Evolutionary conservation across 1,284 basidiomycete genomes (phyloP), one percentile per base, ranked within the genome.

Genomic region (Mycosarcoma maydis): DNA sequence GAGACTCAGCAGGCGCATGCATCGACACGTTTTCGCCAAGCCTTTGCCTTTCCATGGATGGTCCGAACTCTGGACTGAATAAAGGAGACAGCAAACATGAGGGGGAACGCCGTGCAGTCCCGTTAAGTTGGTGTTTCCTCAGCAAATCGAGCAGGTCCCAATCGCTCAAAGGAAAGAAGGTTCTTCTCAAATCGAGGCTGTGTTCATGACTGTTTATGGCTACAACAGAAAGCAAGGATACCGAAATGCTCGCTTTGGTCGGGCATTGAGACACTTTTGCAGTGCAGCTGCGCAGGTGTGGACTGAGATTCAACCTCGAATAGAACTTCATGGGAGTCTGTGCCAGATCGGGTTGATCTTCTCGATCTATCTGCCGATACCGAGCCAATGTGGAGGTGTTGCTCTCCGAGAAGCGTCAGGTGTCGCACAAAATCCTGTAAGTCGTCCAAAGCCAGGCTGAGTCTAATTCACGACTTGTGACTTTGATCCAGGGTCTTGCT

Each of bases 171-270:
- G 20, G 32, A 40, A 48, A 33, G 59, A 61, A 61, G 41, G 24
- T 55, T 55, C 52, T 61, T 46, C n/a, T 47, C 26, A 29, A 51
- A 61, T 43, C 40, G 51, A 61, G 58, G 58, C 58, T 61, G 47
- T 61, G 58, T 34, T 39, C n/a, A n/a, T n/a, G n/a, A n/a, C n/a
- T n/a, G n/a, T n/a, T n/a, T n/a, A n/a, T n/a, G n/a, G n/a, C n/a
- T n/a, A n/a, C n/a, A n/a, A n/a, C n/a, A n/a, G n/a, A n/a, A n/a
- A n/a, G n/a, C n/a, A n/a, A n/a, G n/a, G n/a, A n/a, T n/a, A n/a
- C n/a, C n/a, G n/a, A n/a, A n/a, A n/a, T n/a, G n/a, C n/a, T n/a
- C n/a, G n/a, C n/a, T n/a, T n/a, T n/a, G n/a, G n/a, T 30, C 9
- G 29, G 29, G 29, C 29, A 14, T 30, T 30, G 29, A 4, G 14